A percentile compares a stretch with the other conserved stretches of the same genome.
phyloP scores from a whole-genome alignment of 2,329 filamentous ascomycete genomes.

The Fusarium pseudocircinatum region DNA sequence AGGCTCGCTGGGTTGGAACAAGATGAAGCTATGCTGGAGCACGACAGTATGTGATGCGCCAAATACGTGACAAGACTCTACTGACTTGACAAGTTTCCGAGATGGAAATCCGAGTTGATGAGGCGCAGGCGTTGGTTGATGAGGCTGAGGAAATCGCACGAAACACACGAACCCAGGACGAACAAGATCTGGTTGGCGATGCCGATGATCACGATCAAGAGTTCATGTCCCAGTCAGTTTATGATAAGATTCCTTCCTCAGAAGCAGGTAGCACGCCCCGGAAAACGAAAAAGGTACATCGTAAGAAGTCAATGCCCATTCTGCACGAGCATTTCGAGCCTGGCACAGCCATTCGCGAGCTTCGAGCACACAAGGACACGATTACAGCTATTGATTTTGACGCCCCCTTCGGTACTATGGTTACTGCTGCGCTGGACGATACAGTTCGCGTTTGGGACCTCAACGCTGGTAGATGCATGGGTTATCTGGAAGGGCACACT shows the following conservation, averaged over 20 bases:
- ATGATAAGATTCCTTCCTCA: conserved; percentile 82
- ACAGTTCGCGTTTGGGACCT: conserved; percentile 96
- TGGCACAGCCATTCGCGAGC: conserved; percentile 86
- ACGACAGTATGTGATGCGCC: conserved; percentile 72
- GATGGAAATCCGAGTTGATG: conserved; percentile 69
- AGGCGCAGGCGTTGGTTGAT: conserved; percentile 67
- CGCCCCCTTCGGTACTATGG: conserved; percentile 94
- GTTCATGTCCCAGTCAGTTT: conserved; percentile 99
- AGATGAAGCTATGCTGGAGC: conserved; percentile 89
- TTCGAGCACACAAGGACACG: conserved; percentile 86
- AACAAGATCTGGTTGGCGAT: conserved; percentile 63
- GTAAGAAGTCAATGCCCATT: conserved; percentile 89
- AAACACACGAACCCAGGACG: conserved; percentile 61
- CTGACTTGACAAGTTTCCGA: conserved; percentile 66
- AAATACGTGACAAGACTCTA: background rate
- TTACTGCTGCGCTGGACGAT: conserved; percentile 91
- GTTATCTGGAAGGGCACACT: conserved; percentile 90
- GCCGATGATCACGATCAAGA: conserved; percentile 59
- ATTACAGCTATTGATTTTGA: conserved; percentile 96
- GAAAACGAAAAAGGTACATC: conserved; percentile 64
- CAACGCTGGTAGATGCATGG: conserved; percentile 91
- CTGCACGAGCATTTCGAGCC: conserved; percentile 95
- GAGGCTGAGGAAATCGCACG: conserved; percentile 67
- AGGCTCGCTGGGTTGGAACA: conserved; percentile 86
- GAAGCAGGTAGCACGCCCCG: conserved; percentile 56